Evolutionary conservation across 805 yeast genomes (phyloP), one percentile per base, ranked within the genome.

Genomic region (Ogataea pilisensis): DNA sequence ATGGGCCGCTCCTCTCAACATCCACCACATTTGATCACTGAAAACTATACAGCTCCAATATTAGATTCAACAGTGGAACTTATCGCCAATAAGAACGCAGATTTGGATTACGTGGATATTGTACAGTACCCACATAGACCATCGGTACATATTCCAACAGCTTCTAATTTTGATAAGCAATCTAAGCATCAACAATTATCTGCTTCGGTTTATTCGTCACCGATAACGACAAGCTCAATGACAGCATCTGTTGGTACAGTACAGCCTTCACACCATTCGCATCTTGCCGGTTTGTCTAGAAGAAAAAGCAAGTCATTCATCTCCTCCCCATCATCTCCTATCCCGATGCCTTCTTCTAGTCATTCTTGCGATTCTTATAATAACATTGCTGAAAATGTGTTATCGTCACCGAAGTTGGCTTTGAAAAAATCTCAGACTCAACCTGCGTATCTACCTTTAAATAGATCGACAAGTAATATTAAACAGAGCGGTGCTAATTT

Each of bases 41-140:
- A 86, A 59, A 85, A 88, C 60, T 76, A 64, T 50, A 85, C 87
- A 17, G 85, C 95, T 2, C 90, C 96, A 0, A 86, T 86, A 6
- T 67, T 87, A 50, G 95, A 86, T 53, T 87, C 95, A 8, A 76
- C 93, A 4, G 73, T 80, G 16, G 77, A 82, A 44, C 67, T 85
- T 28, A 70, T 80, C 32, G 75, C 80, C 12, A 80, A 79, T 51
- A 54, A 64, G 9, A 63, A 68, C 33, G 68, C 83, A 4, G 76
- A 82, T 52, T 72, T 88, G 44, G 82, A 84, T 49, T 72, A 75
- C 40, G 79, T 85, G 12, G 90, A 85, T 44, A 76, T 87, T 63
- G 78, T 86, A 17, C 55, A 61, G 35, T 52, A 56, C n/a, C 62
- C 65, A 14, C 59, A 51, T 38, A 36, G 46, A 31, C 34, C 41